Evolutionary conservation across 2,329 filamentous ascomycete genomes (phyloP), one percentile per base, ranked within the genome.

Genomic region (Sclerotinia subarctica): DNA sequence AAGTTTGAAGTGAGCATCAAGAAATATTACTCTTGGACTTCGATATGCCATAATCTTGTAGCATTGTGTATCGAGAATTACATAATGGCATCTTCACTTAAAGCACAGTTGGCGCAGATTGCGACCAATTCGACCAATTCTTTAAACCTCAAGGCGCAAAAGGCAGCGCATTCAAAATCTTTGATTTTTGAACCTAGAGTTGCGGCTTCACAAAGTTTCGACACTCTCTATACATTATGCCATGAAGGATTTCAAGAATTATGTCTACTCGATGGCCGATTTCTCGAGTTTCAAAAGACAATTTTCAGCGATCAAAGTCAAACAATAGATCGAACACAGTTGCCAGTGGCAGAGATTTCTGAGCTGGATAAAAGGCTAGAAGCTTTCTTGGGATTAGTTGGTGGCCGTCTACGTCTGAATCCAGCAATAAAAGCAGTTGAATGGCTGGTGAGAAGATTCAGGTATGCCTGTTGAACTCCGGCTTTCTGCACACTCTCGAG

Each of bases 251-350:
- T 94, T 76, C 88, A 93, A 71, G 95, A 99, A 76, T 83, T 99
- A 69, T 98, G 95, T 79, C 87, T 89, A 73, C 84, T 99, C 66
- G 96, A 99, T 78, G 79, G 83, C 32, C 88, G 93, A 69, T 98
- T 97, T 76, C 77, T 84, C 19, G 83, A 85, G 47, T 99, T 94
- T 77, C 85, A 87, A 70, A 83, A 85, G 68, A 94, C 88, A 66
- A 84, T 99, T 68, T 99, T 98, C 84, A 96, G 91, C 82, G 91
- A 95, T 75, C 92, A 97, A 81, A 97, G 94, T 80, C 94, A 93
- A 78, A 85, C 87, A 70, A 90, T 97, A 77, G 95, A 99, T 78
- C 87, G 95, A 66, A 90, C 88, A 29, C 90, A 95, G 80, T 90
- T 98, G 86, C 94, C 89, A 21, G 84, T 85, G 42, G 83, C 85